Base-by-base conservation (phyloP, 495 filamentous ascomycete species). In the Talaromyces thailandensis region DNA sequence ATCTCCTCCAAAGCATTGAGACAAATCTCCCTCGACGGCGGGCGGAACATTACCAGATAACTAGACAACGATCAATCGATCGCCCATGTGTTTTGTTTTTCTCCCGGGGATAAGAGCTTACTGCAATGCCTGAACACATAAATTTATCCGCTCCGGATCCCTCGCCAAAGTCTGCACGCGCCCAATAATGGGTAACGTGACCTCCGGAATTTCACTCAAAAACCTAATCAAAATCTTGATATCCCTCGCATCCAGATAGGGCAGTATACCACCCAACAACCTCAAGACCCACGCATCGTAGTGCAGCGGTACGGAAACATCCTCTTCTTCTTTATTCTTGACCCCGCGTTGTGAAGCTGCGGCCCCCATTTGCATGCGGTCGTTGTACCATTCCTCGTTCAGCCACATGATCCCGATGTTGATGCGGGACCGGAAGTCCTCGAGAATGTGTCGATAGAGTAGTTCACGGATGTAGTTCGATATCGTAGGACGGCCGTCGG, bases 341-440 rank as follows among this genome's bases (percentile, higher is more conserved):
- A 76, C 75, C 8, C 69, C 66, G 21, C 76, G 76, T 23, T 70
- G 69, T 7, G 68, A 63, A 7, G 73, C 68, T 51, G 78, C 75
- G 52, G 68, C 67, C 37, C 73, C 69, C 71, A 81, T 74, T 63
- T 83, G 82, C 25, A 96, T 73, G 43, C 84, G 84, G 71, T 96
- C 95, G 69, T 91, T 94, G 75, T 96, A 98, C 93, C 93, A 99
- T 74, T 99, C 94, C 72, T 99, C 94, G 67, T 88, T 93, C 26
- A 98, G 79, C 94, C 94, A 99, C 18, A 86, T 83, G 59, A 96
- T 87, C 2, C 90, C 93, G 37, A 92, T 81, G 61, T 91, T 92
- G 61, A 98, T 90, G 24, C 93, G 85, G 43, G 82, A 84, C 35
- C 92, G 83, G 73, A 95, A 99, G 73, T 99, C 94, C 62, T 92